Conservation (phyloP, 495 filamentous ascomycete genomes). For the Aspergillus asperescens region DNA sequence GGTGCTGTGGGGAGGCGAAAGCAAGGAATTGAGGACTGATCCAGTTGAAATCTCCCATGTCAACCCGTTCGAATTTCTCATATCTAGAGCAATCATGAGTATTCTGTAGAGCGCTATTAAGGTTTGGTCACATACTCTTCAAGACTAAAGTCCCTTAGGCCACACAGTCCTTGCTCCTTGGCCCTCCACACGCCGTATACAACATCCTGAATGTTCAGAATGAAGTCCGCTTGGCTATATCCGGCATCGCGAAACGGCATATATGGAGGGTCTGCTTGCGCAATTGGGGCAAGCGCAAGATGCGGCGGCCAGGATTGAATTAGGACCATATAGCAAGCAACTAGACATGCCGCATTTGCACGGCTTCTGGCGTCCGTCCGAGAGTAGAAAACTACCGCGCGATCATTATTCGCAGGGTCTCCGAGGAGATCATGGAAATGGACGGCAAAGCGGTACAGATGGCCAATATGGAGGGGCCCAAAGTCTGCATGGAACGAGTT, state of each 20-base stretch:
- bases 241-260: constrained; percentile 99
- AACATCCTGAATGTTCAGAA: constrained; percentile 89
- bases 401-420: constrained; percentile 73
- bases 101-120: neutral
- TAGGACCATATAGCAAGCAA: constrained; percentile 97
- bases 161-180: constrained; percentile 87
- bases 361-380: constrained; percentile 86
- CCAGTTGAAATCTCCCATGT: constrained; percentile 99
- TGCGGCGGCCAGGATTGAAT: constrained; percentile 98
- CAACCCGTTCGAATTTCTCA: constrained; percentile 89
- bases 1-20: constrained; percentile 89
- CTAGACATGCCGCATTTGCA: constrained; percentile 92
- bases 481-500: constrained; percentile 99
- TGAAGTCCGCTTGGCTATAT: constrained; percentile 96
- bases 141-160: constrained; percentile 81
- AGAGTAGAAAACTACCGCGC: constrained; percentile 92
- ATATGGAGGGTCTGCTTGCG: constrained; percentile 89
- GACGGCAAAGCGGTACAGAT: constrained; percentile 92
- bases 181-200: constrained; percentile 99
- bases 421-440: constrained; percentile 92
- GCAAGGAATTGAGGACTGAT: constrained; percentile 90
- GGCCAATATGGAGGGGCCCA: constrained; percentile 93
- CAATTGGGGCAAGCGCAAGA: constrained; percentile 90
- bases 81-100: constrained; percentile 51
- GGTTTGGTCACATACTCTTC: constrained; percentile 64